Base-by-base conservation (phyloP, 306 rosid species). In the Cicer bijugum region DNA sequence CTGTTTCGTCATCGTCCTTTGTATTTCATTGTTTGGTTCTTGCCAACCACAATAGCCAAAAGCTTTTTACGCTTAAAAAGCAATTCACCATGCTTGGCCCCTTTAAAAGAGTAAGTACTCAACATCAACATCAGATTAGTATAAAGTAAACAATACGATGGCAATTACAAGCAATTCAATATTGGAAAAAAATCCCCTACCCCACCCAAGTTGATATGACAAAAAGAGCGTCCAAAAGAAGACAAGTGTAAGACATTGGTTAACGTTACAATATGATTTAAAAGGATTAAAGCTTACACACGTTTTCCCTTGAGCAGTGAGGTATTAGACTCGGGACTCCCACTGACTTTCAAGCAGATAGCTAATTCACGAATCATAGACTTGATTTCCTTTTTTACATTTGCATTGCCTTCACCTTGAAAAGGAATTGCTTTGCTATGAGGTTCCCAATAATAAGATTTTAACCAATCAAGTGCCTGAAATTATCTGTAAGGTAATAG, bases 401-500 rank as follows among this genome's bases (percentile, higher is more conserved):
- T 65, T 33, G 80, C 80, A 73, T 75, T 85, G 74, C 80, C 81
- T 43, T 81, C 86, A 77, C 90, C 89, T 61, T 87, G 93, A 85
- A 90, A 88, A 72, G 99, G 96, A 81, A 95, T 86, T 46, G 85
- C 89, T 74, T 81, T 83, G 83, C 85, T 86, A 78, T 95, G 99
- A 82, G 97, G 97, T 52, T 87, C 97, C 99, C 99, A 95, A 74
- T 95, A 95, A 78, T 86, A 87, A 67, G 83, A 85, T 82, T 87
- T 86, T 87, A 95, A 87, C 99, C 99, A 95, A 85, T 83, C 81
- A 80, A 95, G 91, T 80, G 97, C 99, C 99, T 95, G 84, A 72
- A 81, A 81, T 51, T 76, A 77, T 72, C 69, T 79, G 60, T 10
- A 82, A 78, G 14, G 67, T 17, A n/a, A n/a, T 8, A 42, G 19